Conservation (phyloP, 106 monocot genomes). For the Dactylorhiza incarnata region DNA sequence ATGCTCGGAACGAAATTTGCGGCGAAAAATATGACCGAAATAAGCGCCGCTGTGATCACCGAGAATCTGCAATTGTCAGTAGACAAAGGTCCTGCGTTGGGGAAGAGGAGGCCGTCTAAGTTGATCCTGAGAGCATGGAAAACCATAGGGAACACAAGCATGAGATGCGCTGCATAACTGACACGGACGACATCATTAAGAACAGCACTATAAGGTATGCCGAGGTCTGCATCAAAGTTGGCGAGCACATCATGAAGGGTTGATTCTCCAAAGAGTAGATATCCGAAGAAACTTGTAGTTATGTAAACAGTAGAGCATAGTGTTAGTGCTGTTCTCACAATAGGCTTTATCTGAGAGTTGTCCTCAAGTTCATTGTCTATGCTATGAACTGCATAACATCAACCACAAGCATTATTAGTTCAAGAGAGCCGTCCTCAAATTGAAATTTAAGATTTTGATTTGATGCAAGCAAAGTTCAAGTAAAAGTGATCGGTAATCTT, state of each 20-base stretch:
- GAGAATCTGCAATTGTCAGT: slow-evolving; percentile 59
- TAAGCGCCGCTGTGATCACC: slow-evolving; percentile 33
- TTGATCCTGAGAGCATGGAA: slow-evolving; percentile 78
- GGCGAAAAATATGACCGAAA: slow-evolving; percentile 49
- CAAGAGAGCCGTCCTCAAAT: background rate
- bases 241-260: slow-evolving; percentile 91
- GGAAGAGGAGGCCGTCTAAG: slow-evolving; percentile 82
- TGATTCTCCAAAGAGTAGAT: slow-evolving; percentile 80
- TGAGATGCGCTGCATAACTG: slow-evolving; percentile 84
- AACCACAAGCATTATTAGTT: background rate
- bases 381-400: slow-evolving; percentile 65
- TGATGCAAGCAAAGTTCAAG: background rate
- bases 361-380: slow-evolving; percentile 87
- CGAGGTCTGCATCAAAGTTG: slow-evolving; percentile 82
- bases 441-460: background rate
- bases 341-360: slow-evolving; percentile 52
- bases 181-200: slow-evolving; percentile 72
- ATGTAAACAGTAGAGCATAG: slow-evolving; percentile 82
- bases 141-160: slow-evolving; percentile 94
- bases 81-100: slow-evolving; percentile 39
- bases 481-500: background rate
- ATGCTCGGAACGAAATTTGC: slow-evolving; percentile 90
- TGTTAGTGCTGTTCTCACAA: slow-evolving; percentile 62
- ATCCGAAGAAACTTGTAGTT: slow-evolving; percentile 80
- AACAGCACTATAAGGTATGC: slow-evolving; percentile 63